Evolutionary conservation across 768 basidiomycete genomes (phyloP).

Genomic region (Boletus pseudopeckii): DNA sequence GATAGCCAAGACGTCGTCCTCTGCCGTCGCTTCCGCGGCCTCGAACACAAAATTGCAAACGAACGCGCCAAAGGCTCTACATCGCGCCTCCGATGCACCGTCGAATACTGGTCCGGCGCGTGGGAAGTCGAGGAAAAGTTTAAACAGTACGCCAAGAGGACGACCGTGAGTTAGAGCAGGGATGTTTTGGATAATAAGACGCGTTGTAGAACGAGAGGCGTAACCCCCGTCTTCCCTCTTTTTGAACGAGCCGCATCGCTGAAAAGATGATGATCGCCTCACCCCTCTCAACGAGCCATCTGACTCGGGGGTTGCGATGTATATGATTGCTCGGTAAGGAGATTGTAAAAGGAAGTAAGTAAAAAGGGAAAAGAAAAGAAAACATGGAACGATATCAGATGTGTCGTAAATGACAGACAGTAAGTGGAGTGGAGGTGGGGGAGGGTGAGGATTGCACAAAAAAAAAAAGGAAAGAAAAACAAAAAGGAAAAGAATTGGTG

Average conservation of each 20-base stretch:
- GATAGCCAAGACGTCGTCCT: constrained; percentile 77
- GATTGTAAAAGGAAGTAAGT: not conserved
- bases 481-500: not conserved
- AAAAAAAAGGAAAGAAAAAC: too few species aligned
- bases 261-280: too few species aligned
- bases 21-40: constrained; percentile 73
- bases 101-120: constrained; percentile 87
- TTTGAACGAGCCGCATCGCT: not conserved
- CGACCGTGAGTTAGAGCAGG: constrained; percentile 5
- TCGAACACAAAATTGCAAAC: constrained; percentile 72
- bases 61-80: constrained; percentile 49
- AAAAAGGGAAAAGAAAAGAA: not conserved
- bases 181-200: not conserved
- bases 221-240: not conserved
- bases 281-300: not conserved
- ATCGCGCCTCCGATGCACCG: constrained; percentile 63
- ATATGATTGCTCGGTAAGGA: constrained; percentile 5
- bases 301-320: not conserved
- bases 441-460: not conserved
- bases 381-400: constrained; percentile 10
- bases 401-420: constrained; percentile 20
- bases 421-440: not conserved
- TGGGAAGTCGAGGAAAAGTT: constrained; percentile 96
- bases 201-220: not conserved
- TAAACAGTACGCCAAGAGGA: constrained; percentile 12